These are phyloP conservation scores for Botrytis galanthina DNA, from an alignment of 2,329 filamentous ascomycete genomes.

Conservation along the genomic window DNA sequence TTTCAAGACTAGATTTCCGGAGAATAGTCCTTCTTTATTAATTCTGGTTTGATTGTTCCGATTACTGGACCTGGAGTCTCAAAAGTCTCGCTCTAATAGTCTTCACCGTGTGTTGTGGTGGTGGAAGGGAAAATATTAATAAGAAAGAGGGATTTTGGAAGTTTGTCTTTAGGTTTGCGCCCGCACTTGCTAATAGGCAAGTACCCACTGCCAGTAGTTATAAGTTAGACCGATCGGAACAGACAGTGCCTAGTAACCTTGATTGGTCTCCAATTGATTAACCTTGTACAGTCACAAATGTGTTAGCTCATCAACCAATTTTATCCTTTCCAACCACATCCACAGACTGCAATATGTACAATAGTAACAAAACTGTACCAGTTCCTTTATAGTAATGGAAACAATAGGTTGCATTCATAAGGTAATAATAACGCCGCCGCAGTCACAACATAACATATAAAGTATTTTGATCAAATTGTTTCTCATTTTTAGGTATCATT, in stretches of 20 bases:
- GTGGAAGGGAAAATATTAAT: not conserved
- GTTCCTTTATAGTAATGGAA: not conserved
- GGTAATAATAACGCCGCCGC: not conserved
- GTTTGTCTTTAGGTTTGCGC: conserved; percentile 19
- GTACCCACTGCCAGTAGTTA: not conserved
- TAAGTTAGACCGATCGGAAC: conserved; percentile 1
- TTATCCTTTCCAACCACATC: not conserved
- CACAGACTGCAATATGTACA: not conserved
- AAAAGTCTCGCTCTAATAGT: not conserved
- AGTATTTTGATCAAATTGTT: not conserved
- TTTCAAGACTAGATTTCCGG: conserved; percentile 22
- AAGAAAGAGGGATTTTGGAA: conserved; percentile 3
- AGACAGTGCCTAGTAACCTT: not conserved
- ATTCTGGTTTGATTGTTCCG: not conserved
- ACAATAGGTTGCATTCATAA: not conserved
- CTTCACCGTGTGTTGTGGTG: not conserved
- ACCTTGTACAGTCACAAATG: not conserved
- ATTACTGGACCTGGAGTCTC: not conserved
- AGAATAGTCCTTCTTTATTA: not conserved
- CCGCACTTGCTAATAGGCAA: conserved; percentile 4
- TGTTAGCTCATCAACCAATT: not conserved
- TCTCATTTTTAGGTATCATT: conserved; percentile 20
- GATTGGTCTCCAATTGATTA: not conserved
- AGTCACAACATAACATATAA: not conserved
- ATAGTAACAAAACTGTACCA: not conserved